Conservation (phyloP, 1,284 basidiomycete genomes). For the Heterobasidion occidentale region DNA sequence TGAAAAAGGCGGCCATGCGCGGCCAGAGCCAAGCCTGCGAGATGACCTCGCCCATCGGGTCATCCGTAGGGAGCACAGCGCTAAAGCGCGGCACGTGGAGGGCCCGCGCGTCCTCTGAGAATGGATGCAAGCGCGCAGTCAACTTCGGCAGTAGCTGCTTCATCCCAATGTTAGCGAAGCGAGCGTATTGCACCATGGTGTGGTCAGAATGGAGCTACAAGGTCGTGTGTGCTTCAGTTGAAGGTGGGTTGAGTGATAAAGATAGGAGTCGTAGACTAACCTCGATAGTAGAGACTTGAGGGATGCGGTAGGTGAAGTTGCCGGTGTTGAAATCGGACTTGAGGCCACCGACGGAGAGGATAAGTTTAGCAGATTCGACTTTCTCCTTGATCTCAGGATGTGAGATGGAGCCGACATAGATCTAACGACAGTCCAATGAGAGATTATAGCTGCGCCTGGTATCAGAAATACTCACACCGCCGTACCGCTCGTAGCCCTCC, state of each 20-base stretch:
- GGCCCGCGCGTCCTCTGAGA: slow-evolving; percentile 28
- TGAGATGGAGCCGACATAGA: slow-evolving; percentile 79
- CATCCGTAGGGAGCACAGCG: slow-evolving; percentile 31
- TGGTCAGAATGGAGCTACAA: slow-evolving; percentile 76
- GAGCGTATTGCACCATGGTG: slow-evolving; percentile 59
- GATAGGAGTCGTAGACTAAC: slow-evolving; percentile 24
- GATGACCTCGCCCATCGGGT: slow-evolving; percentile 33
- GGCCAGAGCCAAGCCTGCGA: slow-evolving; percentile 87
- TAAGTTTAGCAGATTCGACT: slow-evolving; percentile 79
- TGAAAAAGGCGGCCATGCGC: slow-evolving; percentile 73
- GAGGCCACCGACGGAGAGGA: slow-evolving; percentile 76
- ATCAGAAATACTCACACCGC: slow-evolving; percentile 57
- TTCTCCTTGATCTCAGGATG: slow-evolving; percentile 64
- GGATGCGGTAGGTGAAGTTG: slow-evolving; percentile 72
- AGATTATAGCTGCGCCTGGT: not conserved
- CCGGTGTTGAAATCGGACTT: slow-evolving; percentile 91
- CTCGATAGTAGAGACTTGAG: slow-evolving; percentile 53
- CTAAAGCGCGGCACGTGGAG: slow-evolving; percentile 43
- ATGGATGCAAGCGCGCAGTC: slow-evolving; percentile 42
- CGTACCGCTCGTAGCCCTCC: slow-evolving; percentile 80
- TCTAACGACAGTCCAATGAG: slow-evolving; percentile 29
- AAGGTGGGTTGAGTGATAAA: not conserved
- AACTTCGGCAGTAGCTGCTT: slow-evolving; percentile 66
- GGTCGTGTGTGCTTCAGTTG: not conserved
- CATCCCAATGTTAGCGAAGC: slow-evolving; percentile 62